phyloP scores from a whole-genome alignment of 2,329 filamentous ascomycete species.

The Penicillium vulpinum region DNA sequence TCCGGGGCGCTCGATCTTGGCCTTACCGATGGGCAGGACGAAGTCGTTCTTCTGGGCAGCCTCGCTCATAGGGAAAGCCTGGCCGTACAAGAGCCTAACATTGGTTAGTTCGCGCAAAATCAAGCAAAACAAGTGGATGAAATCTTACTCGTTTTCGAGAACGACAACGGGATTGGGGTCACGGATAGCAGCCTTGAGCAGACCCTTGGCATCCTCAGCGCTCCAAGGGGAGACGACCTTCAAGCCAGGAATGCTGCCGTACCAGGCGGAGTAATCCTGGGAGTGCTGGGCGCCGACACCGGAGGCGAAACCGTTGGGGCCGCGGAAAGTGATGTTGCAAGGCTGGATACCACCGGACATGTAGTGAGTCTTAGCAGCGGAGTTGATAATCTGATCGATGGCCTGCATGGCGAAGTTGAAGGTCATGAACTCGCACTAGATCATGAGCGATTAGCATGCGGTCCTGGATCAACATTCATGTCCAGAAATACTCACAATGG shows the following conservation, averaged over 20 bases:
- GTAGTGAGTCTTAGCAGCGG: constrained; percentile 97
- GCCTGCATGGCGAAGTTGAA: constrained; percentile 99
- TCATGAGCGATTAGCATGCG: constrained; percentile 8
- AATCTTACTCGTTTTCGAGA: constrained; percentile 74
- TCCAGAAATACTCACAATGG: constrained; percentile 67
- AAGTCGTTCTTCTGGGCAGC: constrained; percentile 95
- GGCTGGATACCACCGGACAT: constrained; percentile 99
- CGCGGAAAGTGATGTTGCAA: constrained; percentile 99
- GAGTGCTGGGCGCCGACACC: constrained; percentile 98
- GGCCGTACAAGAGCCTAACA: constrained; percentile 75
- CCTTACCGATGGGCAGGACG: constrained; percentile 95
- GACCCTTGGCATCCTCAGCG: constrained; percentile 95
- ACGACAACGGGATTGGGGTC: constrained; percentile 97
- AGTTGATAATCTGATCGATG: constrained; percentile 99
- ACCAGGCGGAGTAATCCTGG: constrained; percentile 98
- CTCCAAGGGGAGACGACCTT: constrained; percentile 98
- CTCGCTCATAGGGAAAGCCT: constrained; percentile 95
- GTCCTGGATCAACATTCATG: not conserved
- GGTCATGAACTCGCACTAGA: constrained; percentile 98
- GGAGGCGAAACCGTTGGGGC: constrained; percentile 94
- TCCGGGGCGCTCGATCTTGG: constrained; percentile 95
- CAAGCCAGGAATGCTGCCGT: constrained; percentile 93
- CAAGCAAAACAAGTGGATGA: not conserved
- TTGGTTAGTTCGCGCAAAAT: not conserved
- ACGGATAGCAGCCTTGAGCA: constrained; percentile 95